Conservation (phyloP, 2,329 filamentous ascomycete species). For the Colletotrichum godetiae region DNA sequence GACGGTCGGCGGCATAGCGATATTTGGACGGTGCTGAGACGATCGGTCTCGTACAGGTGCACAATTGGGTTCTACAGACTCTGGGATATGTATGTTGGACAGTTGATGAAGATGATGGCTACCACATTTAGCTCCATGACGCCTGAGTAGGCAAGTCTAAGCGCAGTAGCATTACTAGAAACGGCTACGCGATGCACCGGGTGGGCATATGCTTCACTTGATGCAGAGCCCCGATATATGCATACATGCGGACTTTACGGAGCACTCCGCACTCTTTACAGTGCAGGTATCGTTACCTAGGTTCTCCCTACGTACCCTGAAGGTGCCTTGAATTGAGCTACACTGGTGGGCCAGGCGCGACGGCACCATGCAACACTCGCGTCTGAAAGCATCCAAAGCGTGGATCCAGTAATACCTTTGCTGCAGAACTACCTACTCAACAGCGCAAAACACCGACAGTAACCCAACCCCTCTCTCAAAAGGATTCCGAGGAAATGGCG, state of each 20-base stretch:
- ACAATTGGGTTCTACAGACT: background rate
- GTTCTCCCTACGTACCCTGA: no score
- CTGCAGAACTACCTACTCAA: background rate
- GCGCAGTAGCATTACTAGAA: background rate
- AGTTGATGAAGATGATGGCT: background rate
- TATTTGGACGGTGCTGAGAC: background rate
- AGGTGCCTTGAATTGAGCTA: background rate
- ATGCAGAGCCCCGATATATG: background rate
- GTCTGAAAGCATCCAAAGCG: background rate
- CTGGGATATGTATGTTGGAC: background rate
- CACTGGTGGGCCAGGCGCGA: background rate
- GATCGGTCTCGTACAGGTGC: background rate
- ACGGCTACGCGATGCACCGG: background rate
- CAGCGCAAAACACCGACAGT: background rate
- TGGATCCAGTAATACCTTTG: background rate
- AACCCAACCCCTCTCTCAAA: background rate
- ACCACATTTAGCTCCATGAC: background rate
- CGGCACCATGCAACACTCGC: background rate
- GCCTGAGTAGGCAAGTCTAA: background rate
- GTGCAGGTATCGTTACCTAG: no score
- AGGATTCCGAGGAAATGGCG: conserved; percentile 52
- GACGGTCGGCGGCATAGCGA: conserved; percentile 66
- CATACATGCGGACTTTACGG: background rate
- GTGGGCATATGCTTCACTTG: background rate
- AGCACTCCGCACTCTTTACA: background rate